Conservation (phyloP, 169 alveolate genomes). For the Pseudocohnilembus persalinus region DNA sequence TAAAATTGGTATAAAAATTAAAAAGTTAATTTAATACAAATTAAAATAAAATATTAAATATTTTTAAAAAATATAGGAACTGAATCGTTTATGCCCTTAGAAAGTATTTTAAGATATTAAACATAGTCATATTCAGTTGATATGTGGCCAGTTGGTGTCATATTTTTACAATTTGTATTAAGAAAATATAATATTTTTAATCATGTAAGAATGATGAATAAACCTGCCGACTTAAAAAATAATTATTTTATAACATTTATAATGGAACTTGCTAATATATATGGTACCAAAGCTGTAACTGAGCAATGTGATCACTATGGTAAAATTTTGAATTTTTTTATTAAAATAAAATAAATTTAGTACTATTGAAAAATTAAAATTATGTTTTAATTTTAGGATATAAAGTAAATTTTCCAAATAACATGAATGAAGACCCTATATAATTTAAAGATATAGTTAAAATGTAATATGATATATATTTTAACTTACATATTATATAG, state of each 20-base stretch:
- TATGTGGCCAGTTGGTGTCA: constrained; percentile 51
- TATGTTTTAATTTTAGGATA: constrained; percentile 3
- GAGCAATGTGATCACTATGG: constrained; percentile 37
- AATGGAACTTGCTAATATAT: constrained; percentile 40
- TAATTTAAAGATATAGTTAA: constrained; percentile 33
- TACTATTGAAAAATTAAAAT: too few species aligned
- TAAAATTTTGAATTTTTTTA: not conserved
- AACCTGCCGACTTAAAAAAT: constrained; percentile 37
- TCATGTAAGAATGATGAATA: constrained; percentile 47
- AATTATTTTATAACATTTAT: constrained; percentile 41
- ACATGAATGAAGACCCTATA: constrained; percentile 29
- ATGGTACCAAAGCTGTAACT: constrained; percentile 40
- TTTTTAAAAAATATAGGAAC: constrained; percentile 24
- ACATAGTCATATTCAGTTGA: constrained; percentile 42
- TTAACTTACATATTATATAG: not conserved
- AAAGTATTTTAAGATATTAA: constrained; percentile 33
- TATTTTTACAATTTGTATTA: constrained; percentile 37
- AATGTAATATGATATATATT: constrained; percentile 4
- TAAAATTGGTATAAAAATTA: constrained; percentile 44
- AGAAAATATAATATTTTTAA: constrained; percentile 43
- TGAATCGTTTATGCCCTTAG: constrained; percentile 52
- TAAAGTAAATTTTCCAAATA: constrained; percentile 32
- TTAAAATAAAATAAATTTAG: not conserved
- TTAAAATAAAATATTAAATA: not conserved
- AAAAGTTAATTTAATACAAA: not conserved